These are phyloP conservation scores for Melampsora larici-populina DNA, from an alignment of 1,284 basidiomycete species.

Conservation along the genomic window DNA sequence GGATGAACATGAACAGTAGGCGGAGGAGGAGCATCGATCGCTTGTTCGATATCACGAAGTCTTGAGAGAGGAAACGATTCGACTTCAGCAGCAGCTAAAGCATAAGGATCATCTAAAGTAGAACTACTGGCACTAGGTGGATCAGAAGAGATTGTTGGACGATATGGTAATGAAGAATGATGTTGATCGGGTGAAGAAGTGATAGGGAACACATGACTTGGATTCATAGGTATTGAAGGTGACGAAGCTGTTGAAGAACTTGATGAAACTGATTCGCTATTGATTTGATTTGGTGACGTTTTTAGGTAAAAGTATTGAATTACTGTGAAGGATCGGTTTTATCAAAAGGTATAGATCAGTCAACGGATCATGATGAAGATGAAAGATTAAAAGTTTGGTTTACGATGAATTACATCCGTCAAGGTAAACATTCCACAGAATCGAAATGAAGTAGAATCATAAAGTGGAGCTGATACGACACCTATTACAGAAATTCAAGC, in stretches of 20 bases:
- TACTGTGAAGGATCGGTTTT: conserved; percentile 82
- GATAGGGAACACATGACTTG: conserved; percentile 43
- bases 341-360: conserved; percentile 2
- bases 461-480: conserved; percentile 96
- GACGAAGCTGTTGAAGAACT: conserved; percentile 22
- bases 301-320: conserved; percentile 91
- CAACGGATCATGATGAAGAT: conserved; percentile 96
- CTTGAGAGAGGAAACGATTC: conserved; percentile 89
- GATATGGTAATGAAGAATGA: conserved; percentile 52
- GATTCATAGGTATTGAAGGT: conserved; percentile 25
- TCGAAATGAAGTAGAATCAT: conserved; percentile 83
- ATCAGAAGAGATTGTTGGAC: neutral
- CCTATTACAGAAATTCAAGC: conserved; percentile 59
- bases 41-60: conserved; percentile 88
- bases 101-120: conserved; percentile 60
- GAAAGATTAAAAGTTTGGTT: conserved; percentile 35
- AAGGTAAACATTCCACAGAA: conserved; percentile 61
- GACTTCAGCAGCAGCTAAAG: conserved; percentile 81
- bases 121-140: neutral
- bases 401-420: conserved; percentile 18
- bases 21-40: conserved; percentile 84
- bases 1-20: conserved; percentile 88
- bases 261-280: neutral
- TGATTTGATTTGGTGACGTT: conserved; percentile 59
- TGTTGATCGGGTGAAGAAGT: conserved; percentile 49